A percentile compares a stretch with the other conserved stretches of the same genome.
phyloP scores from a whole-genome alignment of 768 basidiomycete genomes.

The Xerocomus potaroensis region DNA sequence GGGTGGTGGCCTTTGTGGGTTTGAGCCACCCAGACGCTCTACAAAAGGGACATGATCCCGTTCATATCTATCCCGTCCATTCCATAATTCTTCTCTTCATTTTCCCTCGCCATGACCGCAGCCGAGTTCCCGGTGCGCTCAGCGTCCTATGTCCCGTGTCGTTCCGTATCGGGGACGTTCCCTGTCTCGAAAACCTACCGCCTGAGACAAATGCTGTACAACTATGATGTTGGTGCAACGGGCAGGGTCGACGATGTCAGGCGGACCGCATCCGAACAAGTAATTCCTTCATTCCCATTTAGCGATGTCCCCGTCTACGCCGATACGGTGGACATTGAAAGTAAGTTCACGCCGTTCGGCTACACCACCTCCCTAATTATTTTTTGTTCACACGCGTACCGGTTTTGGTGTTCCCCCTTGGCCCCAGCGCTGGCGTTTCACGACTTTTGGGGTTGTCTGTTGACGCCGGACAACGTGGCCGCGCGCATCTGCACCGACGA shows the following conservation, averaged over 20 bases:
- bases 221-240: slow-evolving; percentile 8
- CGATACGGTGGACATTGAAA: slow-evolving; percentile 40
- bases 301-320: slow-evolving; percentile 28
- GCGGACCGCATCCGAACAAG: slow-evolving; percentile 13
- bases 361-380: no score
- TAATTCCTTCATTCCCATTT: slow-evolving; percentile 34
- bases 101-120: slow-evolving; percentile 6
- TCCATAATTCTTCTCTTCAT: neutral
- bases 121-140: slow-evolving; percentile 1
- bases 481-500: slow-evolving; percentile 23
- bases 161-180: slow-evolving; percentile 25
- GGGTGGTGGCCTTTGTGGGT: no score
- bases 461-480: slow-evolving; percentile 33
- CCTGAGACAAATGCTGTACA: slow-evolving; percentile 28
- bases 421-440: slow-evolving; percentile 31
- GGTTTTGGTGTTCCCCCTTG: neutral
- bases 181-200: slow-evolving; percentile 24
- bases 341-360: slow-evolving; percentile 29
- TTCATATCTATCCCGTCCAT: neutral
- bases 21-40: slow-evolving; percentile 9
- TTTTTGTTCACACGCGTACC: no score
- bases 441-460: slow-evolving; percentile 29
- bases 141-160: slow-evolving; percentile 15
- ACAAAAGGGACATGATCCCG: slow-evolving; percentile 10
- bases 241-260: slow-evolving; percentile 1